Evolutionary conservation across 352 stramenopile species (phyloP), one percentile per base, ranked within the genome.

Genomic region (Phytophthora pistaciae): DNA sequence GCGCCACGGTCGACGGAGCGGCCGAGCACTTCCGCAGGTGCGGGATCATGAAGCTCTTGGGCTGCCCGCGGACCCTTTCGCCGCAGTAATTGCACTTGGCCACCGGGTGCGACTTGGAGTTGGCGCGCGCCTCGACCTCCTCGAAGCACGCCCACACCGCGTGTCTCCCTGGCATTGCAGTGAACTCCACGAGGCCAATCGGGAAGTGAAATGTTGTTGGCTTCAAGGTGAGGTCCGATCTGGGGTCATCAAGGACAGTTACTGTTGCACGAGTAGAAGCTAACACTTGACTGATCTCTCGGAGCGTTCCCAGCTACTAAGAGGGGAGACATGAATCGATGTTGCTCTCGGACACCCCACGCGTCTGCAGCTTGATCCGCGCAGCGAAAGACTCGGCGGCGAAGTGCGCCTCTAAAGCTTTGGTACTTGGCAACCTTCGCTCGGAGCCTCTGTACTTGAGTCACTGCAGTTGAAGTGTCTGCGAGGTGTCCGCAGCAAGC

Each of bases 21-120:
- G 20, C 44, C 27, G 29, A 23, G 14, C 58, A 65, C 48, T 57
- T 65, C 29, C 16, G 52, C 23, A 58, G 52, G 52, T 58, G 52
- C 33, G 44, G 48, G 58, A 65, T 49, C 58, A 65, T 49, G 11
- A 11, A 49, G 5, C 25, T 13, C 58, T 65, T 65, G 8, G 58
- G 58, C 36, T 65, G 58, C 5, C 58, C 46, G 5, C 29, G 33
- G n/a, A 65, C n/a, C 20, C n/a, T 29, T 18, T 57, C 58, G 13
- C 48, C 20, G 29, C 58, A 57, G 29, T 49, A 65, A 10, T 57
- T 65, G 46, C 58, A 65, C 46, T 36, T 46, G 29, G 58, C 58
- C 3, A 14, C 56, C 6, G 58, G 44, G 46, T 65, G 58, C 8
- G 44, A 31, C 11, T 57, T 57, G 58, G 58, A 20, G 29, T 20